Conservation (phyloP, 2,329 filamentous ascomycete genomes). For the Chaetomium olivaceum region DNA sequence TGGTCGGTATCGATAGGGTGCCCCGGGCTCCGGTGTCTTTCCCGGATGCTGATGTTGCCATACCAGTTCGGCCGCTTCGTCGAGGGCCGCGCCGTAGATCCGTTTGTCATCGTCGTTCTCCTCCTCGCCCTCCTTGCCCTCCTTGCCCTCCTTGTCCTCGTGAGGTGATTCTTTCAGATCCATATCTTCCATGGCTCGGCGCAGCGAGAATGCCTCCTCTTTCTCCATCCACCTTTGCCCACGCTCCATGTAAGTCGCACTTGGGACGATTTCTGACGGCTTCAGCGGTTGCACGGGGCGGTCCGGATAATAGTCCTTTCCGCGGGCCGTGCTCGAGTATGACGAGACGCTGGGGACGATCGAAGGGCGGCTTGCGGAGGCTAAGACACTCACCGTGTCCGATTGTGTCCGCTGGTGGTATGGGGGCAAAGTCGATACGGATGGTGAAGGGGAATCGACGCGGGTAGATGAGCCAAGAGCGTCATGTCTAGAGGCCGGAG, state of each 20-base stretch:
- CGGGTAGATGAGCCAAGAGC: slow-evolving; percentile 38
- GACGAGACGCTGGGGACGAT: slow-evolving; percentile 51
- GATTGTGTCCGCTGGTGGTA: slow-evolving; percentile 39
- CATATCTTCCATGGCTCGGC: slow-evolving; percentile 73
- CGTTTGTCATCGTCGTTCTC: slow-evolving; percentile 58
- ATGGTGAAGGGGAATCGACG: slow-evolving; percentile 36
- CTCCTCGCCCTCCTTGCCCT: slow-evolving; percentile 18
- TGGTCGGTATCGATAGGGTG: slow-evolving; percentile 66
- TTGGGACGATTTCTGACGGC: slow-evolving; percentile 63
- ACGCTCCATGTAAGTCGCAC: slow-evolving; percentile 69
- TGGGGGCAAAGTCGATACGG: slow-evolving; percentile 39
- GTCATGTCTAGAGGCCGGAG: slow-evolving; percentile 45
- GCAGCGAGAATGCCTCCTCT: slow-evolving; percentile 70
- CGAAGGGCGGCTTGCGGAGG: slow-evolving; percentile 42
- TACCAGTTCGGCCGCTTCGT: slow-evolving; percentile 77
- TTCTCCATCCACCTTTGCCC: slow-evolving; percentile 79
- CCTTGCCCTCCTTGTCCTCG: slow-evolving; percentile 24
- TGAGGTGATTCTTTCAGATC: slow-evolving; percentile 51
- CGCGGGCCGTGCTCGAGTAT: slow-evolving; percentile 50
- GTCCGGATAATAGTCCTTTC: slow-evolving; percentile 55
- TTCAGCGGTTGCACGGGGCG: slow-evolving; percentile 49
- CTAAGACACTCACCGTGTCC: slow-evolving; percentile 34
- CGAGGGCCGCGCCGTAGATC: slow-evolving; percentile 68
- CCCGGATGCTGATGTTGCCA: slow-evolving; percentile 70
- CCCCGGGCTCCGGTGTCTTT: slow-evolving; percentile 57